These are phyloP conservation scores for Lophiostoma macrostomum DNA, from an alignment of 495 filamentous ascomycete genomes.

Conservation along the genomic window DNA sequence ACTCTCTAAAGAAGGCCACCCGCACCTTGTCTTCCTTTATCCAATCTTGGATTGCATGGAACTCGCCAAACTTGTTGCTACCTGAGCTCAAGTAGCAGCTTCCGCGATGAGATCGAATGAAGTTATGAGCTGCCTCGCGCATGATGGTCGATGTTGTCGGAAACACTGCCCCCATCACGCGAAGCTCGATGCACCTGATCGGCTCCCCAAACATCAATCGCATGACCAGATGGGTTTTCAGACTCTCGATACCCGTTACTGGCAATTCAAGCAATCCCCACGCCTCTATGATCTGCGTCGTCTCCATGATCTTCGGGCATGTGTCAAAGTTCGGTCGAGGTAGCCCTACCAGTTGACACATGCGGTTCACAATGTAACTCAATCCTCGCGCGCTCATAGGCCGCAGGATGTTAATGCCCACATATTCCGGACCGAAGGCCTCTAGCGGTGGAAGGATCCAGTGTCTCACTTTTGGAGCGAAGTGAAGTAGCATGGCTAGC, in stretches of 20 bases:
- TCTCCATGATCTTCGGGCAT: neutral
- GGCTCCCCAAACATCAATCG: neutral
- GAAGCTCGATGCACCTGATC: neutral
- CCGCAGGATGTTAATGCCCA: conserved; percentile 9
- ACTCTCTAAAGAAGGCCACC: too few species aligned
- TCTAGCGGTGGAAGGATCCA: conserved; percentile 5
- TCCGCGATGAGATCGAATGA: neutral
- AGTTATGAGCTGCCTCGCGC: neutral
- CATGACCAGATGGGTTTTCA: neutral
- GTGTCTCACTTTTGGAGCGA: conserved; percentile 3
- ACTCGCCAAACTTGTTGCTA: neutral
- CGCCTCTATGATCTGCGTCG: neutral
- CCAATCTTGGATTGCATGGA: neutral
- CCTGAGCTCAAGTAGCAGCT: neutral
- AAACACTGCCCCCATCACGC: neutral
- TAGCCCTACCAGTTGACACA: neutral
- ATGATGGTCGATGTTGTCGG: neutral
- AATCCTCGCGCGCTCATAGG: neutral
- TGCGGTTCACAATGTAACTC: neutral
- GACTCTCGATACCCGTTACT: neutral
- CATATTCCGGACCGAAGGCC: neutral
- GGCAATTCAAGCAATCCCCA: conserved; percentile 3
- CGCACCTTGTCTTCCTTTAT: too few species aligned
- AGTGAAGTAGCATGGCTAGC: conserved; percentile 5
- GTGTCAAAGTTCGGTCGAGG: neutral